These are phyloP conservation scores for Torulaspora maleeae DNA, from an alignment of 805 yeast genomes.

Conservation along the genomic window DNA sequence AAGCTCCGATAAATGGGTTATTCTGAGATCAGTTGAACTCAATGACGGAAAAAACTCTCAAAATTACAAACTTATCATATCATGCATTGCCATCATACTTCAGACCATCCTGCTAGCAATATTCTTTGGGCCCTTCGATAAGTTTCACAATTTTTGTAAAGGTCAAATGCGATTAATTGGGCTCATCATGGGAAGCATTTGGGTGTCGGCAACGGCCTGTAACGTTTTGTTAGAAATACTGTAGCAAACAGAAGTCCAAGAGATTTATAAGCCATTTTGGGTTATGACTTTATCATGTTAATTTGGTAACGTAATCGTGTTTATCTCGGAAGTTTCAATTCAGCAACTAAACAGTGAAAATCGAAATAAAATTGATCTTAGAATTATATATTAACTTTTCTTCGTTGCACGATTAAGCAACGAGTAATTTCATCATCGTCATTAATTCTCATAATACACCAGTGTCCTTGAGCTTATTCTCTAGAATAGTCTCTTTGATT, in stretches of 20 bases:
- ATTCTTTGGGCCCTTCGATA: conserved; percentile 19
- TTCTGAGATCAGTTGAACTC: conserved; percentile 22
- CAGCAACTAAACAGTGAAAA: not conserved
- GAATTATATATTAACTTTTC: not conserved
- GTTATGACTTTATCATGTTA: too few species aligned
- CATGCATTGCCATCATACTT: conserved; percentile 24
- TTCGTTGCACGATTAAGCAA: not conserved
- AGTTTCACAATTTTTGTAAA: conserved; percentile 11
- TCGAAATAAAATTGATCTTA: not conserved
- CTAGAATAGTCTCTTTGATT: conserved; percentile 72
- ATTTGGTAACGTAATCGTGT: not conserved
- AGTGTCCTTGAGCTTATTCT: conserved; percentile 69
- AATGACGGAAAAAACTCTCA: conserved; percentile 7
- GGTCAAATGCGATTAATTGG: conserved; percentile 22
- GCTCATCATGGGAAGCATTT: conserved; percentile 23
- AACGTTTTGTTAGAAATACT: conserved; percentile 27
- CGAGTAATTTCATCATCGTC: not conserved
- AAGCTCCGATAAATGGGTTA: conserved; percentile 21
- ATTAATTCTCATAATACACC: conserved; percentile 50
- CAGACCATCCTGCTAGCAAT: conserved; percentile 20
- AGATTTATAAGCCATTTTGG: too few species aligned
- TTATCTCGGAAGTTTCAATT: not conserved
- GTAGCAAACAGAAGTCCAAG: not conserved
- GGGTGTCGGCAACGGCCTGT: conserved; percentile 27
- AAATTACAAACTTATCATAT: conserved; percentile 26